A percentile compares a stretch with the other conserved stretches of the same genome.
Evolutionary conservation across 2,329 filamentous ascomycete species (phyloP).

Genomic region (Thyridium curvatum): DNA sequence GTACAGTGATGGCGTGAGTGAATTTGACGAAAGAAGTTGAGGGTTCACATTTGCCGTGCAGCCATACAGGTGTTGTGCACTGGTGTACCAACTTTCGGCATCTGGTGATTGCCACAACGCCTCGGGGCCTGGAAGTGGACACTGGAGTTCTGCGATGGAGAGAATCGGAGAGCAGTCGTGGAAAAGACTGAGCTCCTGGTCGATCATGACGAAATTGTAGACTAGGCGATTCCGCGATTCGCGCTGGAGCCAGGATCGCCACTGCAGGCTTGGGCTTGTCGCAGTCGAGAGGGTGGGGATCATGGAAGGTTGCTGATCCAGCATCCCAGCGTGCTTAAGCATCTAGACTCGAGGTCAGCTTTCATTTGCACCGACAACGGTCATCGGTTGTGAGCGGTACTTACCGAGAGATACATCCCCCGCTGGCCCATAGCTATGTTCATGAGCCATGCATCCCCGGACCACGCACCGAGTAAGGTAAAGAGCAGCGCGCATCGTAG

Average conservation of each 20-base stretch:
- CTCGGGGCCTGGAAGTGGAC: slow-evolving; percentile 57
- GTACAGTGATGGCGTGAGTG: slow-evolving; percentile 50
- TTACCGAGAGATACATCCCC: slow-evolving; percentile 63
- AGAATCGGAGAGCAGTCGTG: slow-evolving; percentile 58
- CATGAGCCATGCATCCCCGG: slow-evolving; percentile 73
- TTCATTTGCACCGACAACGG: neutral
- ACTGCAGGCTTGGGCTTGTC: slow-evolving; percentile 41
- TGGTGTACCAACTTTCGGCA: slow-evolving; percentile 51
- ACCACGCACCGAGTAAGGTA: slow-evolving; percentile 64
- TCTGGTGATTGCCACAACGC: slow-evolving; percentile 56
- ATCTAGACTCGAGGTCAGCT: slow-evolving; percentile 33
- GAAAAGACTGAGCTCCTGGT: slow-evolving; percentile 65
- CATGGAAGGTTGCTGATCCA: slow-evolving; percentile 45
- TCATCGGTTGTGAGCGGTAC: too few species aligned
- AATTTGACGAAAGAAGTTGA: slow-evolving; percentile 42
- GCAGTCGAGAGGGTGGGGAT: slow-evolving; percentile 36
- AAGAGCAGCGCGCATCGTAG: slow-evolving; percentile 62
- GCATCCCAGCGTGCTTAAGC: slow-evolving; percentile 62
- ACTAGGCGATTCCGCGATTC: slow-evolving; percentile 61
- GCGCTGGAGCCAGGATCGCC: slow-evolving; percentile 59
- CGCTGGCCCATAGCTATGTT: slow-evolving; percentile 69
- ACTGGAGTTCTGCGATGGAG: slow-evolving; percentile 57
- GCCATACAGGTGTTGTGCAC: slow-evolving; percentile 53
- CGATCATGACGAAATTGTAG: slow-evolving; percentile 72
- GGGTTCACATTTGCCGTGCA: slow-evolving; percentile 41